Evolutionary conservation across 1,284 basidiomycete species (phyloP).

Genomic region (Xanthoconium separans): DNA sequence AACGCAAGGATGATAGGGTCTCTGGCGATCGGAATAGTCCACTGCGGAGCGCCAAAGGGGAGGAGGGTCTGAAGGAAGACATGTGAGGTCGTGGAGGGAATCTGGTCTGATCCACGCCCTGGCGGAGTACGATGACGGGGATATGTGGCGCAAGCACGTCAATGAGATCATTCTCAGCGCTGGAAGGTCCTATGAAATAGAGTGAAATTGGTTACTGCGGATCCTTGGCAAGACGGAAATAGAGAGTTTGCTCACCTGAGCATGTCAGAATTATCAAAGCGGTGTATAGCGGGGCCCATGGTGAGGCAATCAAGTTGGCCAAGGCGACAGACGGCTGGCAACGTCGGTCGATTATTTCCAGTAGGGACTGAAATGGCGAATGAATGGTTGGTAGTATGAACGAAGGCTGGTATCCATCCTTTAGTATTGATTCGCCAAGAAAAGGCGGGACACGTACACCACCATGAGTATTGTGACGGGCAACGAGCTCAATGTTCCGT

Average conservation of each 20-base stretch:
- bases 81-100: constrained; percentile 36
- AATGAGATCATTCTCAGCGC: constrained; percentile 47
- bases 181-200: constrained; percentile 29
- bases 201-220: not conserved
- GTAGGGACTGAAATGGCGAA: constrained; percentile 52
- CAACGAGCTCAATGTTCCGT: constrained; percentile 59
- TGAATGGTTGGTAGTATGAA: constrained; percentile 49
- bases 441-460: constrained; percentile 20
- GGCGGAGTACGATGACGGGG: constrained; percentile 55
- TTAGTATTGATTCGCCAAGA: constrained; percentile 7
- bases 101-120: constrained; percentile 29
- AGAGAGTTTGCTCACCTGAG: constrained; percentile 37
- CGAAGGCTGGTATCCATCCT: constrained; percentile 14
- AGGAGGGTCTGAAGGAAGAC: constrained; percentile 53
- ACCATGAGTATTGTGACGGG: constrained; percentile 19
- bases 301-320: constrained; percentile 53
- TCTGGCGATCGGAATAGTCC: constrained; percentile 63
- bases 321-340: constrained; percentile 49
- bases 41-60: constrained; percentile 48
- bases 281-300: constrained; percentile 53
- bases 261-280: constrained; percentile 55
- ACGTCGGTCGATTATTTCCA: constrained; percentile 49
- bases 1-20: constrained; percentile 51
- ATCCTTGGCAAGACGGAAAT: constrained; percentile 1
- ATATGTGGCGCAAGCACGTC: constrained; percentile 51